Evolutionary conservation across 176 grass and related monocot genomes (phyloP).

Genomic region (Alopecurus myosuroides): DNA sequence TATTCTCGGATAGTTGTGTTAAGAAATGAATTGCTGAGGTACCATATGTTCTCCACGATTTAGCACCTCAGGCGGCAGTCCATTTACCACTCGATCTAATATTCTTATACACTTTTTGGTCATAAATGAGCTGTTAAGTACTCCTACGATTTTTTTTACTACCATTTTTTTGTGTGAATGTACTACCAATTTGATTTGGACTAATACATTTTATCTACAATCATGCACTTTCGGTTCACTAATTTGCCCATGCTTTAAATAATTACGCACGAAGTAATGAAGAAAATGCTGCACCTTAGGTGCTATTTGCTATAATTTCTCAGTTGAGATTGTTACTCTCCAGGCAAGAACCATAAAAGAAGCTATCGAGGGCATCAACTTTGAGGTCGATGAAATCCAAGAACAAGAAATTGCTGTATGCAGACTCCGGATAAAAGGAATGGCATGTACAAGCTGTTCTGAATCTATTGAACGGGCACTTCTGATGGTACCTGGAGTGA

Average conservation of each 20-base stretch:
- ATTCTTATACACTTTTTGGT: background rate
- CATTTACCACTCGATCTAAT: background rate
- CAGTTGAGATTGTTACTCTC: slow-evolving; percentile 11
- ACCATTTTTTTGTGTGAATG: background rate
- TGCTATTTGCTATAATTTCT: slow-evolving; percentile 10
- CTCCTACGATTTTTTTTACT: background rate
- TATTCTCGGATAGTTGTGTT: background rate
- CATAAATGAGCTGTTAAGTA: background rate
- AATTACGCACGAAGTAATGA: background rate
- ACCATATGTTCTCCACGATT: background rate
- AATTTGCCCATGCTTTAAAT: background rate
- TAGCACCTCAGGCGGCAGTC: background rate
- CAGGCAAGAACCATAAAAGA: slow-evolving; percentile 75
- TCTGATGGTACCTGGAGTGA: slow-evolving; percentile 84
- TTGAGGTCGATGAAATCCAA: slow-evolving; percentile 68
- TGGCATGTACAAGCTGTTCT: slow-evolving; percentile 97
- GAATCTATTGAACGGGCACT: slow-evolving; percentile 85
- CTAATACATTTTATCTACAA: background rate
- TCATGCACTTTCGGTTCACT: background rate
- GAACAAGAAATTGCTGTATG: slow-evolving; percentile 88
- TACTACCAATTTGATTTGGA: background rate
- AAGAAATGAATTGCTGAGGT: slow-evolving; percentile 9
- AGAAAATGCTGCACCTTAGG: background rate
- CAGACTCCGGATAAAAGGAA: slow-evolving; percentile 93
- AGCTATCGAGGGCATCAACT: slow-evolving; percentile 70